Base-by-base conservation (phyloP, 352 stramenopile genomes). In the Phytophthora ohioensis region DNA sequence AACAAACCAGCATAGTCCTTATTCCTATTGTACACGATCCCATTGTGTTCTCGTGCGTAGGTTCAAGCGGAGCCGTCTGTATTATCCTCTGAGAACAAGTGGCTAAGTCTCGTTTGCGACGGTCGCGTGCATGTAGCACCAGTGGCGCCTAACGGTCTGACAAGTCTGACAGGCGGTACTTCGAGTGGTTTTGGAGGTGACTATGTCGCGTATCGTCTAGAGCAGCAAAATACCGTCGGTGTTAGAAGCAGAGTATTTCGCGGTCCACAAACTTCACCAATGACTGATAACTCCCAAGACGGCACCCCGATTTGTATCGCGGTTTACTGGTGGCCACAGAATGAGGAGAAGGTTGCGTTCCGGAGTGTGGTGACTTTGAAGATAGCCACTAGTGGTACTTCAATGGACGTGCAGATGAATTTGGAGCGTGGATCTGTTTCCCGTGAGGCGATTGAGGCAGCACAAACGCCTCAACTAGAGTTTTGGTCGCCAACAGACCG, bases 21-120 rank as follows among this genome's bases (percentile, higher is more conserved):
- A 27, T 42, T 45, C 46, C 17, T 27, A 53, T 15, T 56, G 27
- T 43, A 5, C 32, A 1, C 34, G 36, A 27, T 27, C 57, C 56
- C 47, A 64, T 13, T 27, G 3, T 3, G 17, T 30, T 12, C 34
- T n/a, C 5, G 8, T 42, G 31, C 51, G 58, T 38, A 83, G 76
- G 46, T 83, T 8, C 76, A 76, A 57, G 68, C 62, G 10, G 63
- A 75, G 13, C 52, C 63, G 32, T 75, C 63, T 4, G 59, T 81
- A 6, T 35, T 81, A 8, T 57, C 54, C 15, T 30, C 31, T 5
- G 47, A 65, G 7, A 70, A 71, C 35, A 59, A 59, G 15, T 84
- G 77, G 77, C 56, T 81, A 35, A 62, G 49, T 12, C 71, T 84
- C 12, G 71, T 81, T 58, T 84, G 77, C 21, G 73, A 84, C 53